Base-by-base conservation (phyloP, 441 rosid genomes). In the Syzygium malaccense region DNA sequence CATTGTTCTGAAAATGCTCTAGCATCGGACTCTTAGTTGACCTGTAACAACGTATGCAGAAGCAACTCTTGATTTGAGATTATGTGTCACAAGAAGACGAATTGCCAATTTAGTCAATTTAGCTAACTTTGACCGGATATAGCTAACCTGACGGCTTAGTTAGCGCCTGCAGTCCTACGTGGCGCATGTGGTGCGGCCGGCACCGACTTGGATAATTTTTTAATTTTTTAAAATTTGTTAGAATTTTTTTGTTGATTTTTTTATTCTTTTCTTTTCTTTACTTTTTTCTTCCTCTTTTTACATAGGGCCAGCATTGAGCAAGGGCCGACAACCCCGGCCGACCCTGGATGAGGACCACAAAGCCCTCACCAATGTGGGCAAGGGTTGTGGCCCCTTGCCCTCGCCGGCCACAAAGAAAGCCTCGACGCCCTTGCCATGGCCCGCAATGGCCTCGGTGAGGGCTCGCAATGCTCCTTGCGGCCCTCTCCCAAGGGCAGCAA, bases 31-130 rank as follows among this genome's bases (percentile, higher is more conserved):
- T 30, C 3, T 30, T 19, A 8, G 41, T 32, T 32, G 41, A 17
- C 75, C 33, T 1, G 1, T 64, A 15, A 2, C 75, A 64, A 28
- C 41, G 8, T 64, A 30, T 64, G 19, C 8, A 15, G 75, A 17
- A 30, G 41, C 0, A 30, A 64, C 37, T 30, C 0, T 17, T 64
- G 41, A 0, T 0, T 64, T 64, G 17, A 23, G 12, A 64, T 15
- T 4, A 15, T 28, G 30, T 14, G 23, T 8, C 3, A 4, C 15
- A 18, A 64, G 1, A 64, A 64, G 6, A 15, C 0, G 8, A 58
- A 28, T 58, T 28, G 17, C 1, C 5, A 2, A 58, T 2, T 28
- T 28, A 28, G 28, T 60, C 17, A 28, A 12, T 60, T 28, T 1
- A 14, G 32, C 66, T 60, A 60, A 28, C 28, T 60, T 60, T 60